Base-by-base conservation (phyloP, 768 basidiomycete genomes). In the Lentinula lateritia region DNA sequence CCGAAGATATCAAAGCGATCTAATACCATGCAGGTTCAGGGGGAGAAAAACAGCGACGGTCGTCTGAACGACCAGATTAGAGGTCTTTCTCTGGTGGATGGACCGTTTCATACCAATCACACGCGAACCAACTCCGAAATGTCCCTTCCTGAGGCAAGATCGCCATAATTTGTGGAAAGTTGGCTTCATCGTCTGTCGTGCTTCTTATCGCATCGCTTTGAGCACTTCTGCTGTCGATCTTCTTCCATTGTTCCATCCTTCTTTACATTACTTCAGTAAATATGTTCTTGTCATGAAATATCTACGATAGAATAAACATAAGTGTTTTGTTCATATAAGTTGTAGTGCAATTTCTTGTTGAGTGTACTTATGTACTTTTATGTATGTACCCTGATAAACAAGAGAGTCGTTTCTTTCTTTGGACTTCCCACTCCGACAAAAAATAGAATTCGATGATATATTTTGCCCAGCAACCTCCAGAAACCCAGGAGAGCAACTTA, bases 1-100 rank as follows among this genome's bases (percentile, higher is more conserved):
- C 71, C 74, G 18, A 78, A 74, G 60, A 67, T 70, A n/a, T 59
- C 54, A 13, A 63, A 61, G 59, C 59, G 62, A 43, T 52, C 59
- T 36, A 60, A 56, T 42, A 34, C 34, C 18, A 45, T 54, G 35
- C 53, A 38, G 34, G 42, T 23, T 28, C 56, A 23, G 23, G 23
- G 23, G 23, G 23, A 43, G 15, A 55, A 23, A 41, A 55, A n/a
- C 13, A 50, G 43, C 15, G 58, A 46, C 7, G 34, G 5, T 38
- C 15, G 28, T 8, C 35, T 58, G 16, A 58, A n/a, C 18, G 45
- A 58, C n/a, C 58, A 58, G 28, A 20, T 50, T 8, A 58, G 28
- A 48, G 45, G 15, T n/a, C 12, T 58, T n/a, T 58, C 58, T 48
- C 43, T 46, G 32, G 45, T 20, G 10, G 32, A 46, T 23, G 45